These are phyloP conservation scores for Picochlorum sp. DNA, from an alignment of 139 green algal species.

Conservation along the genomic window DNA sequence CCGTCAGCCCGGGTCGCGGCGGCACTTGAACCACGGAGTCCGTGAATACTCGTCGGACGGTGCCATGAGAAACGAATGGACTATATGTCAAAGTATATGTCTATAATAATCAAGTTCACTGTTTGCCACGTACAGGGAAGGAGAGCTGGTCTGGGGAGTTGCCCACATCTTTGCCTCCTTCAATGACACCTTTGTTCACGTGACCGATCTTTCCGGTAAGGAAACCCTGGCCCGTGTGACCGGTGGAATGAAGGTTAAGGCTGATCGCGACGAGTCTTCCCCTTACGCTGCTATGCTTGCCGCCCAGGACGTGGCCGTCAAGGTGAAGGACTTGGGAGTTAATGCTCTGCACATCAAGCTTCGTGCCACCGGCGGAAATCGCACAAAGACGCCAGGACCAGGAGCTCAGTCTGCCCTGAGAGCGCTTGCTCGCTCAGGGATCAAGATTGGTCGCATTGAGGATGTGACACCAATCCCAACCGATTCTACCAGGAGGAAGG, in stretches of 20 bases:
- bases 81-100: no score
- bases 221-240: conserved; percentile 95
- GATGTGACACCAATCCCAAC: conserved; percentile 99
- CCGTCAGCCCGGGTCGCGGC: no score
- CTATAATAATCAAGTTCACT: no score
- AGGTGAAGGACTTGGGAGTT: conserved; percentile 98
- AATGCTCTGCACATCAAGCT: conserved; percentile 99
- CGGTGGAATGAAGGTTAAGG: conserved; percentile 99
- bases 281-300: conserved; percentile 99
- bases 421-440: conserved; percentile 91
- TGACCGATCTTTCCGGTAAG: conserved; percentile 98
- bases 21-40: no score
- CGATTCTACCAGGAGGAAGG: conserved; percentile 93
- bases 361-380: conserved; percentile 95
- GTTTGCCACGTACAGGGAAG: conserved; percentile 80
- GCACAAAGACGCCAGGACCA: conserved; percentile 97
- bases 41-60: no score
- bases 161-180: conserved; percentile 99
- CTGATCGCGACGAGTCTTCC: conserved; percentile 97
- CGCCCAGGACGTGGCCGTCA: conserved; percentile 91
- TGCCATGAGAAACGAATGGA: no score
- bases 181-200: conserved; percentile 99
- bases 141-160: conserved; percentile 96
- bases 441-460: conserved; percentile 99
- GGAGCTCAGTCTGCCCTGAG: conserved; percentile 94